phyloP scores from a whole-genome alignment of 2,329 filamentous ascomycete genomes.

The Fusarium sp. region DNA sequence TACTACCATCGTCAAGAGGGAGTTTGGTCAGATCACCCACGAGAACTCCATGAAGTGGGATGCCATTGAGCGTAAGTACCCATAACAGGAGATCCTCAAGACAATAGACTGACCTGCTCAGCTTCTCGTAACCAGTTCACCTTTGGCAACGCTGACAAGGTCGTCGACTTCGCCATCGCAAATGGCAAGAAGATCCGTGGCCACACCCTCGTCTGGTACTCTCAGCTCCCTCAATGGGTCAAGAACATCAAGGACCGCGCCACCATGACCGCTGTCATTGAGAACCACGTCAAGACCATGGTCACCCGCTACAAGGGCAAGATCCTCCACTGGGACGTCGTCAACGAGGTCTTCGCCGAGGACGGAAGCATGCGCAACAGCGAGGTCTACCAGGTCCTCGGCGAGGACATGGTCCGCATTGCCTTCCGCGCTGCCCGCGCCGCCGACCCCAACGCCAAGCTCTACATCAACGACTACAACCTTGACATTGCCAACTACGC shows the following conservation, averaged over 20 bases:
- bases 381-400: constrained; percentile 75
- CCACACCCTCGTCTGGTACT: constrained; percentile 75
- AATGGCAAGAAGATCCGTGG: constrained; percentile 71
- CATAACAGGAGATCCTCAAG: rapidly evolving
- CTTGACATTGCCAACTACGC: constrained; percentile 68
- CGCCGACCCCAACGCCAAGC: constrained; percentile 73
- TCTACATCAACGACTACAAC: constrained; percentile 83
- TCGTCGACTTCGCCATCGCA: constrained; percentile 66
- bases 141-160: constrained; percentile 68
- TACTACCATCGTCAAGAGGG: constrained; percentile 63
- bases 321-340: constrained; percentile 66
- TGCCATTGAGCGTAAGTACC: constrained; percentile 42
- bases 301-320: constrained; percentile 71
- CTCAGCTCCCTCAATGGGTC: constrained; percentile 70
- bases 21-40: constrained; percentile 73
- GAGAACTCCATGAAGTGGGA: constrained; percentile 82
- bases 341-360: constrained; percentile 74
- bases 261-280: constrained; percentile 65
- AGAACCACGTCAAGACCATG: constrained; percentile 69
- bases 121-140: constrained; percentile 61
- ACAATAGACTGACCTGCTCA: constrained; percentile 43
- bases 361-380: constrained; percentile 68
- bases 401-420: constrained; percentile 75
- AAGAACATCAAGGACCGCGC: constrained; percentile 62
- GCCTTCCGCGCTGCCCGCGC: constrained; percentile 75